These are phyloP conservation scores for Lignosus rhinocerotis DNA, from an alignment of 1,284 basidiomycete genomes.

Conservation along the genomic window DNA sequence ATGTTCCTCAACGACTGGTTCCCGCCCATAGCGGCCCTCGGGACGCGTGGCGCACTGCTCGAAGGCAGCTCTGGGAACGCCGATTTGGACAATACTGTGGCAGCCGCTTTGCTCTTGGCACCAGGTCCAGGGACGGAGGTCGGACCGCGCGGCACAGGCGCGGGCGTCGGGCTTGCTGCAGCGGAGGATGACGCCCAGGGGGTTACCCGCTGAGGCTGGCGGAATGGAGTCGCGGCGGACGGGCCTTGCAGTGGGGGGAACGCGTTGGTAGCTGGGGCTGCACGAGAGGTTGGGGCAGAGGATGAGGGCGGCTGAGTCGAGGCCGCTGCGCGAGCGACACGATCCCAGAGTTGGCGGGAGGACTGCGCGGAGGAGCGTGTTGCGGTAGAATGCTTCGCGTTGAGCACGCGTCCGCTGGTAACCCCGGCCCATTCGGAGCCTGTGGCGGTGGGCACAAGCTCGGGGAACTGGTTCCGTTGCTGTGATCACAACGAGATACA, in stretches of 20 bases:
- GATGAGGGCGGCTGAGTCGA: constrained; percentile 40
- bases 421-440: constrained; percentile 77
- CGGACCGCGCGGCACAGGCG: constrained; percentile 25
- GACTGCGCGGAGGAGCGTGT: constrained; percentile 57
- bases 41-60: constrained; percentile 36
- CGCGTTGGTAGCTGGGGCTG: constrained; percentile 34
- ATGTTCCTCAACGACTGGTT: constrained; percentile 74
- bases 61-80: constrained; percentile 75
- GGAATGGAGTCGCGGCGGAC: constrained; percentile 38
- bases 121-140: constrained; percentile 32
- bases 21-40: constrained; percentile 58
- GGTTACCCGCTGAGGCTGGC: constrained; percentile 51
- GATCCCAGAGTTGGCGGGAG: constrained; percentile 77
- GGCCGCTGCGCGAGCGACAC: constrained; percentile 83
- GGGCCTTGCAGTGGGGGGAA: constrained; percentile 48
- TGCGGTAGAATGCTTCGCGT: constrained; percentile 76
- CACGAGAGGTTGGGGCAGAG: constrained; percentile 28
- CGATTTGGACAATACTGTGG: constrained; percentile 51
- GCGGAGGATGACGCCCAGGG: constrained; percentile 50
- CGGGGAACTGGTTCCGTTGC: constrained; percentile 85
- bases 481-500: constrained; percentile 30
- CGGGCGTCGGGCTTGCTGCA: constrained; percentile 3
- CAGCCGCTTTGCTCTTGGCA: constrained; percentile 32
- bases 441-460: constrained; percentile 61
- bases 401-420: constrained; percentile 78